Percentiles rank a stretch among this genome's conserved stretches.
These are phyloP conservation scores for Avena insularis DNA, from an alignment of 176 grass and related monocot genomes.

Conservation along the genomic window DNA sequence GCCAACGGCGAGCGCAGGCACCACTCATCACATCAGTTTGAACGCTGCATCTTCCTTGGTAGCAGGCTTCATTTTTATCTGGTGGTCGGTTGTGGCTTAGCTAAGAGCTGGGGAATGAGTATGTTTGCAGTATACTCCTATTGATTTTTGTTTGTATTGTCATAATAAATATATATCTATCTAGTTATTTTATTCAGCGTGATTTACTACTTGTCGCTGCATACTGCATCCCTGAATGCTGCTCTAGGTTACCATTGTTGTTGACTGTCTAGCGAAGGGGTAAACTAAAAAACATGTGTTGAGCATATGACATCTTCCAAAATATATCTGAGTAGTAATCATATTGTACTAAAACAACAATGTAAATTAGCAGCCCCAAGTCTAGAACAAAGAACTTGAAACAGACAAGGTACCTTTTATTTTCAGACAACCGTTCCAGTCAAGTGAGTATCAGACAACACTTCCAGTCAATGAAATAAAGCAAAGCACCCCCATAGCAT, in stretches of 20 bases:
- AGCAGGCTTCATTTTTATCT: conserved; percentile 37
- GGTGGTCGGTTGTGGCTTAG: conserved; percentile 1
- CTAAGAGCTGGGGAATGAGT: not conserved
- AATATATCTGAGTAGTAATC: not conserved
- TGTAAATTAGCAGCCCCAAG: not conserved
- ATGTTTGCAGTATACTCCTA: not conserved
- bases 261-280: not conserved
- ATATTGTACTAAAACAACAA: not conserved
- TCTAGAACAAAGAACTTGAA: not conserved
- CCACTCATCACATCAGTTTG: not conserved
- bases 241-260: not conserved
- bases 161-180: no score
- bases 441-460: not conserved
- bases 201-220: not conserved
- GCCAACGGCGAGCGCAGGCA: not conserved
- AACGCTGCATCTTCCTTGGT: not conserved
- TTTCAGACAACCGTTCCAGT: not conserved
- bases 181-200: not conserved
- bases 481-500: no score
- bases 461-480: not conserved
- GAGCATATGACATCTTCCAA: not conserved
- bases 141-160: no score
- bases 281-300: not conserved
- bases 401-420: no score
- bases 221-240: not conserved